Evolutionary conservation across 2,329 filamentous ascomycete genomes (phyloP).

Genomic region (Chrysoporthe puriensis): DNA sequence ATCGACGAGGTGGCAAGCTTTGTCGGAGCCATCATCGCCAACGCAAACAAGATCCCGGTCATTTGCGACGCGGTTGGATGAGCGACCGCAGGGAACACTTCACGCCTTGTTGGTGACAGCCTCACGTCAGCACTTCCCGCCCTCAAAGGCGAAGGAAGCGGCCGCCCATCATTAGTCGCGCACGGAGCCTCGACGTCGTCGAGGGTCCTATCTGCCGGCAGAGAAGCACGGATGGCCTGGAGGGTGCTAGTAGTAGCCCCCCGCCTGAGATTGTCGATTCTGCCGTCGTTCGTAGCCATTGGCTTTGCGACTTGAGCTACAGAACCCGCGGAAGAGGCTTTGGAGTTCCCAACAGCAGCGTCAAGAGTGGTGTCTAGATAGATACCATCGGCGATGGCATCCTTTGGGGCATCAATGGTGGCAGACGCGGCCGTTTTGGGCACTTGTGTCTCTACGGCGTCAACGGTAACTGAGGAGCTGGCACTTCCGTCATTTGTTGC

Average conservation of each 20-base stretch:
- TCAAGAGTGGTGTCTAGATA: neutral
- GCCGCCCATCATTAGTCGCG: neutral
- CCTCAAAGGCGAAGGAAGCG: neutral
- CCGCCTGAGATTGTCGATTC: neutral
- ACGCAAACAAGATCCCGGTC: neutral
- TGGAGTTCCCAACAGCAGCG: neutral
- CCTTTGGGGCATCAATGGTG: neutral
- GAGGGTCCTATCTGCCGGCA: neutral
- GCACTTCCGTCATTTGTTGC: neutral
- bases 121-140: neutral
- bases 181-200: neutral
- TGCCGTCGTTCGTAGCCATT: constrained; percentile 1
- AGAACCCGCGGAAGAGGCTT: neutral
- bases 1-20: neutral
- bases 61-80: neutral
- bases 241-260: neutral
- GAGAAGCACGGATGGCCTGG: neutral
- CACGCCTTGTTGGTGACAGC: neutral
- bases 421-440: neutral
- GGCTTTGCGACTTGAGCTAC: neutral
- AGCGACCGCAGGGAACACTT: neutral
- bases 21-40: neutral
- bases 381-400: neutral
- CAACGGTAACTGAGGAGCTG: neutral
- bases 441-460: neutral